These are phyloP conservation scores for Blepharisma stoltei DNA, from an alignment of 73 alveolate genomes.

Conservation along the genomic window DNA sequence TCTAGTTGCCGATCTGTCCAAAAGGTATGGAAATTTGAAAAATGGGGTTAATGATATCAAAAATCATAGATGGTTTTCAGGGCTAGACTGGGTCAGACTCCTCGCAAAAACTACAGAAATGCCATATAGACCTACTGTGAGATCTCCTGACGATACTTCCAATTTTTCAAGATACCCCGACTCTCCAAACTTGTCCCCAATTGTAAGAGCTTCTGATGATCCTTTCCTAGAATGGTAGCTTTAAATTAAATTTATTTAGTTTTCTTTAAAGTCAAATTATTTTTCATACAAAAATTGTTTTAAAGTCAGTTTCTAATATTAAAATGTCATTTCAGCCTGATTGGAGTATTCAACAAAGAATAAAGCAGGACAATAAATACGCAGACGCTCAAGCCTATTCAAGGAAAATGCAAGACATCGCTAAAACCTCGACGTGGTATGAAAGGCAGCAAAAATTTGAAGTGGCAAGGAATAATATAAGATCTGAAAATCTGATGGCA, in stretches of 20 bases:
- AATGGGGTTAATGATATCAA: slow-evolving; percentile 88
- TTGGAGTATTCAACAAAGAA: slow-evolving; percentile 13
- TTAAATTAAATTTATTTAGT: too few relatives aligned
- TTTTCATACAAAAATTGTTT: too few relatives aligned
- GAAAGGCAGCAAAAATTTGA: slow-evolving; percentile 58
- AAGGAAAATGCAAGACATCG: slow-evolving; percentile 55
- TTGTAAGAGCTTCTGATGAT: slow-evolving; percentile 67
- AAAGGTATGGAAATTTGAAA: slow-evolving; percentile 82
- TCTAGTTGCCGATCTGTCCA: slow-evolving; percentile 78
- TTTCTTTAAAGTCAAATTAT: too few relatives aligned
- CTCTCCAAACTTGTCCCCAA: slow-evolving; percentile 69
- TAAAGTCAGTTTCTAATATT: too few relatives aligned
- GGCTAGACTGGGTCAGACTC: slow-evolving; percentile 54
- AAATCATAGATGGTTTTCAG: slow-evolving; percentile 77
- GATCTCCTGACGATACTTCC: slow-evolving; percentile 75
- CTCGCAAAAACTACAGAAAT: slow-evolving; percentile 70
- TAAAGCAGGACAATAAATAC: slow-evolving; percentile 19
- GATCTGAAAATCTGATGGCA: slow-evolving; percentile 41
- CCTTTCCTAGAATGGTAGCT: slow-evolving; percentile 86
- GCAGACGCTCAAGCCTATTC: slow-evolving; percentile 13
- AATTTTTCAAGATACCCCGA: slow-evolving; percentile 89
- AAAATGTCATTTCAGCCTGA: slow-evolving; percentile 29
- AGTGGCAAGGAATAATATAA: slow-evolving; percentile 55
- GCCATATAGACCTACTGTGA: slow-evolving; percentile 79
- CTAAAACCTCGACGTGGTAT: slow-evolving; percentile 66